Evolutionary conservation across 768 basidiomycete species (phyloP).

Genomic region (Macrolepiota albuminosa): DNA sequence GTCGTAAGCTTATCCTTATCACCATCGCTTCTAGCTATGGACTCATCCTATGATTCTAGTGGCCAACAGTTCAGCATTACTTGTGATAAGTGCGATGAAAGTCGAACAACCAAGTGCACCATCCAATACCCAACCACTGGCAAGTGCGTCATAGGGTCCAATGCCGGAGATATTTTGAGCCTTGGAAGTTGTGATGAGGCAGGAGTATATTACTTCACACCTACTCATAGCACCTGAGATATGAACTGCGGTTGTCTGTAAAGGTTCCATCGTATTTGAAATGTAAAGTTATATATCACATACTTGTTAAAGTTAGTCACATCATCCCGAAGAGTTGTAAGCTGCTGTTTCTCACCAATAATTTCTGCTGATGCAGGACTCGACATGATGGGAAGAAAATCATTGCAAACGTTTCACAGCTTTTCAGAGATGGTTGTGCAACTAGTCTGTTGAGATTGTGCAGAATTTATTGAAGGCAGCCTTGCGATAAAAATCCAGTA

Average conservation of each 20-base stretch:
- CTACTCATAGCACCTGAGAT: neutral
- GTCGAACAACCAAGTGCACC: constrained; percentile 2
- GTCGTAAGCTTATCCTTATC: neutral
- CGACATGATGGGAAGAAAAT: neutral
- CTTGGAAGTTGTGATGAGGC: constrained; percentile 10
- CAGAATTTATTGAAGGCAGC: neutral
- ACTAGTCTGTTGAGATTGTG: neutral
- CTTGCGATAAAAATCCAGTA: no score
- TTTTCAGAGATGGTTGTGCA: neutral
- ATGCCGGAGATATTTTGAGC: constrained; percentile 3
- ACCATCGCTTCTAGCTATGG: neutral
- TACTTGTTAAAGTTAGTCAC: no score
- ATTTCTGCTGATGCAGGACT: neutral
- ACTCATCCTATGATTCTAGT: neutral
- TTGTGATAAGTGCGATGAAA: constrained; percentile 8
- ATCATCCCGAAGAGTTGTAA: no score
- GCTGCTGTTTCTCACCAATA: no score
- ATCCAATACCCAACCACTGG: constrained; percentile 11
- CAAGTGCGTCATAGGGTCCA: constrained; percentile 9
- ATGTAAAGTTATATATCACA: no score
- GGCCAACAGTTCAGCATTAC: constrained; percentile 16
- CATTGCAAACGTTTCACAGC: no score
- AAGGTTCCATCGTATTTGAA: no score
- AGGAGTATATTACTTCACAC: constrained; percentile 6
- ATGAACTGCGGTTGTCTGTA: no score